Percentiles rank a stretch among this genome's conserved stretches.
Conservation (phyloP, 1,284 basidiomycete genomes). For the Microstroma glucosiphilum region DNA sequence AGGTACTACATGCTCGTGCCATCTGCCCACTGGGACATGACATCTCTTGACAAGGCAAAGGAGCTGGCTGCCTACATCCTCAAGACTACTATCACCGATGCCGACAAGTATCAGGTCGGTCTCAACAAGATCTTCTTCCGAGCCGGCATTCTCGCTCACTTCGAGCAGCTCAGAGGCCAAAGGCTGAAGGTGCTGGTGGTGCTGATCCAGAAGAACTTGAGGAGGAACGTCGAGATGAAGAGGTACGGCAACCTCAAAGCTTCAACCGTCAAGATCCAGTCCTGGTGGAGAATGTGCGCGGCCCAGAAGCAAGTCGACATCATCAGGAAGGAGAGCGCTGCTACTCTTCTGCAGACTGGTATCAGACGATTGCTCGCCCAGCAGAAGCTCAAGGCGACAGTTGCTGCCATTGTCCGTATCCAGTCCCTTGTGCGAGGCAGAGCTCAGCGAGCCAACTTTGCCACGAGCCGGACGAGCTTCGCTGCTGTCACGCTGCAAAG, state of each 20-base stretch:
- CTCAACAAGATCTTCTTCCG: conserved; percentile 99
- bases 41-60: conserved; percentile 55
- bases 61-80: conserved; percentile 80
- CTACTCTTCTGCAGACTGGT: conserved; percentile 69
- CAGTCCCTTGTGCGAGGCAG: conserved; percentile 79
- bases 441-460: conserved; percentile 65
- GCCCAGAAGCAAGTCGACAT: conserved; percentile 67
- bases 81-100: conserved; percentile 76
- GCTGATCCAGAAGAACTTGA: conserved; percentile 94
- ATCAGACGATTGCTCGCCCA: conserved; percentile 70
- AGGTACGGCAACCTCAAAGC: conserved; percentile 68
- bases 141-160: conserved; percentile 94
- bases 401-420: conserved; percentile 64
- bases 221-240: conserved; percentile 74
- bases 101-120: conserved; percentile 94
- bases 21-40: conserved; percentile 69
- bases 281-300: conserved; percentile 81
- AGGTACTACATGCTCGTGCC: conserved; percentile 94
- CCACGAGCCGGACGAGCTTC: conserved; percentile 60
- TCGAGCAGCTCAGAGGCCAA: conserved; percentile 82
- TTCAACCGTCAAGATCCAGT: conserved; percentile 79
- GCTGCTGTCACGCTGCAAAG: conserved; percentile 75
- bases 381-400: conserved; percentile 63
- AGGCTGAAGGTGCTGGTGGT: conserved; percentile 85
- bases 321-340: conserved; percentile 69